Percentiles rank a stretch among this genome's conserved stretches.
These are phyloP conservation scores for Betula pendula DNA, from an alignment of 306 rosid species.

Conservation along the genomic window DNA sequence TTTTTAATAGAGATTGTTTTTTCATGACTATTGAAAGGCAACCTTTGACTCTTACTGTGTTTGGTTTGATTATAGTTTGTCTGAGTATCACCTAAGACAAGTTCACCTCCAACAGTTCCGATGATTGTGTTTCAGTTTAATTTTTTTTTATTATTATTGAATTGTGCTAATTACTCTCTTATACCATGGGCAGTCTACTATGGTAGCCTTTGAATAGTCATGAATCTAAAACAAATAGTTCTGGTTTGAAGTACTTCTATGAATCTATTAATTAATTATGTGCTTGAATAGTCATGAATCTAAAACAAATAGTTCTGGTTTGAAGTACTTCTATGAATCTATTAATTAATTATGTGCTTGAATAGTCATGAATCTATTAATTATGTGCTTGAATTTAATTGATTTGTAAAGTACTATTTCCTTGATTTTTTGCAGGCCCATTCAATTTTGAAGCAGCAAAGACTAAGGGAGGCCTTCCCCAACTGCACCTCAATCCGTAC, in stretches of 20 bases:
- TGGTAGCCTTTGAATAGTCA: background rate
- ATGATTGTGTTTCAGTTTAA: background rate
- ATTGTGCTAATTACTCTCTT: background rate
- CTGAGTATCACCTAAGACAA: background rate
- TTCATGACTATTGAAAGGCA: background rate
- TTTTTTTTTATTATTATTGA: background rate
- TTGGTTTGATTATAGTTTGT: background rate
- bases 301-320: background rate
- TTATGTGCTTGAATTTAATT: background rate
- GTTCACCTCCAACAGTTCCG: background rate
- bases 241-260: background rate
- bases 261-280: background rate
- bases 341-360: too few relatives aligned
- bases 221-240: background rate
- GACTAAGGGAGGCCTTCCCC: conserved; percentile 52
- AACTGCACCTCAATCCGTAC: conserved; percentile 76
- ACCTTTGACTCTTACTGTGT: background rate
- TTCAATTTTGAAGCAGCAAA: conserved; percentile 75
- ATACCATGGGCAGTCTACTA: background rate
- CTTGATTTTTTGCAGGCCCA: conserved; percentile 66
- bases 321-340: background rate
- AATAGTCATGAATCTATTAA: background rate
- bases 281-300: background rate
- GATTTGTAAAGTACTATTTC: conserved; percentile 5
- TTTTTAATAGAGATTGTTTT: background rate